Conservation (phyloP, 2,329 filamentous ascomycete species). For the Monilinia polystroma region DNA sequence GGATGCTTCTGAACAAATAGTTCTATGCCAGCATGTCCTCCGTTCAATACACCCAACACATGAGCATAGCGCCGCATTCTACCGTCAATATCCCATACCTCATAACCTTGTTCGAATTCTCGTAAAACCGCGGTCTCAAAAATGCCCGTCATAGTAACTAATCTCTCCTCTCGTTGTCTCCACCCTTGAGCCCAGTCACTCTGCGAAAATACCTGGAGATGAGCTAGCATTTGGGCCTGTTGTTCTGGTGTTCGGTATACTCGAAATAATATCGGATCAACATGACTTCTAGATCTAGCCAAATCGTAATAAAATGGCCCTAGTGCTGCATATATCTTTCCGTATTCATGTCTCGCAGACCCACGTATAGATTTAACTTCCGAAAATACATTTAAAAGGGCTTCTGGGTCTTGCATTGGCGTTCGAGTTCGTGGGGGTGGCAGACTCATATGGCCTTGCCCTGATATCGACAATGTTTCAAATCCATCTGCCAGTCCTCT, state of each 20-base stretch:
- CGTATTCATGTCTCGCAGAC: constrained; percentile 84
- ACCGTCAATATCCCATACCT: constrained; percentile 82
- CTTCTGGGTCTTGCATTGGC: constrained; percentile 57
- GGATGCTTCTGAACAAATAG: constrained; percentile 88
- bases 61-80: constrained; percentile 87
- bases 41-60: constrained; percentile 79
- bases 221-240: constrained; percentile 85
- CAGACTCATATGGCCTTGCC: constrained; percentile 41
- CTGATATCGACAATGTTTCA: constrained; percentile 65
- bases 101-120: constrained; percentile 92
- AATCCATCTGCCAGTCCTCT: constrained; percentile 67
- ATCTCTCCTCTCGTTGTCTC: constrained; percentile 65
- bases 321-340: constrained; percentile 82
- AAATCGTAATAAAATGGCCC: constrained; percentile 89
- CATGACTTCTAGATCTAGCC: constrained; percentile 66
- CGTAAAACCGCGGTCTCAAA: constrained; percentile 89
- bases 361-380: constrained; percentile 77
- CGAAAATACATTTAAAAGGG: constrained; percentile 67
- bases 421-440: constrained; percentile 35
- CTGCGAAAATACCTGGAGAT: constrained; percentile 73
- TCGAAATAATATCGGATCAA: constrained; percentile 81
- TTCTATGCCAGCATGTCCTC: constrained; percentile 74
- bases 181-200: constrained; percentile 80
- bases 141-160: constrained; percentile 71
- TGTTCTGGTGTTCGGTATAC: constrained; percentile 85